Conservation (phyloP, 305 asterid genomes). For the Fraxinus dipetala region DNA sequence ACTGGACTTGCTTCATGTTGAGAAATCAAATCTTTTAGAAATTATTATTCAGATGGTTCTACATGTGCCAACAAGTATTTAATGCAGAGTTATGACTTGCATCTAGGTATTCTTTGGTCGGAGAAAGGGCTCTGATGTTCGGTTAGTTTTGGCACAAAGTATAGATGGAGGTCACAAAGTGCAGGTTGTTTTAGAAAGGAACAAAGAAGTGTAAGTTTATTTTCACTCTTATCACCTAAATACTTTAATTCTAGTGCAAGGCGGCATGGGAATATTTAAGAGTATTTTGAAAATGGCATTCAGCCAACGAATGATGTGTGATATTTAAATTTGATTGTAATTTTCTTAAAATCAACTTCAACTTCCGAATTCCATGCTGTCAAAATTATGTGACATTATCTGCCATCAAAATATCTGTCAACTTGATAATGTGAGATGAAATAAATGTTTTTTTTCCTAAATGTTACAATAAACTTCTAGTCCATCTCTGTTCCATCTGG, state of each 20-base stretch:
- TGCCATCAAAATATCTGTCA: not conserved
- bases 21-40: not conserved
- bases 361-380: not conserved
- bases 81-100: not conserved
- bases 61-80: not conserved
- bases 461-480: not conserved
- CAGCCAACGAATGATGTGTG: not conserved
- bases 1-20: not conserved
- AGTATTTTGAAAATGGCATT: not conserved
- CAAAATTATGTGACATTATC: not conserved
- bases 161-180: constrained; percentile 24
- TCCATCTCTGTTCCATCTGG: not conserved
- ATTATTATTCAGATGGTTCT: not conserved
- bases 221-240: not conserved
- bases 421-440: not conserved
- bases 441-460: not conserved
- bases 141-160: constrained; percentile 20
- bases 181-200: constrained; percentile 19
- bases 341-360: constrained; percentile 6
- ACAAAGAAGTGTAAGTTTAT: constrained; percentile 18
- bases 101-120: constrained; percentile 29
- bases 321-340: not conserved
- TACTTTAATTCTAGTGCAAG: not conserved
- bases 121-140: constrained; percentile 28
- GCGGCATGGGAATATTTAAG: not conserved